Conservation (phyloP, 768 basidiomycete species). For the Cystofilobasidium macerans region DNA sequence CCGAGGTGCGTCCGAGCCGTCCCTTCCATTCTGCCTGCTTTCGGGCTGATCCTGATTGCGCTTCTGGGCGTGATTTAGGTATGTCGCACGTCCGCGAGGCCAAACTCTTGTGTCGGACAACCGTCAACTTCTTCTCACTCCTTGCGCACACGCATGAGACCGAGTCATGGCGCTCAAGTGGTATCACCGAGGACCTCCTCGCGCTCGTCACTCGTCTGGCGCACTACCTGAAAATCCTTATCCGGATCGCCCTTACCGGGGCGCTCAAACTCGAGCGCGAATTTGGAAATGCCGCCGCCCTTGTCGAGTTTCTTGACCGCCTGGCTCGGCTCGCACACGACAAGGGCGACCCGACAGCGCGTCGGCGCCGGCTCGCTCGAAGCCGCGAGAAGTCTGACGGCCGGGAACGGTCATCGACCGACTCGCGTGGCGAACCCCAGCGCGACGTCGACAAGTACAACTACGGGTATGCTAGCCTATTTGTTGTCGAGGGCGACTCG, state of each 20-base stretch:
- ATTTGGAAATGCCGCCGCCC: constrained; percentile 65
- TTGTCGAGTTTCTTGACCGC: constrained; percentile 82
- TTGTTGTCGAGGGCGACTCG: constrained; percentile 32
- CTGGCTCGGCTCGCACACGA: constrained; percentile 71
- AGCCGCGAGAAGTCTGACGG: constrained; percentile 28
- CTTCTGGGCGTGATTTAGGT: too few species aligned
- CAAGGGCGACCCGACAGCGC: constrained; percentile 37
- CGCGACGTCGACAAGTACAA: constrained; percentile 19
- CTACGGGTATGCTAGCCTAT: constrained; percentile 35
- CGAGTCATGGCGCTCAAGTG: constrained; percentile 67
- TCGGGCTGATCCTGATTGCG: neutral
- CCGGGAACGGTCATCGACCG: neutral
- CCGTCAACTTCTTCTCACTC: constrained; percentile 92
- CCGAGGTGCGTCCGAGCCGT: constrained; percentile 56
- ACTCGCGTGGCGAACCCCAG: neutral
- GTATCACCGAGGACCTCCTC: constrained; percentile 92
- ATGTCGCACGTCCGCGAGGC: constrained; percentile 98
- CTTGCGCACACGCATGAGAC: constrained; percentile 92
- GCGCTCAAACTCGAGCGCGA: constrained; percentile 92
- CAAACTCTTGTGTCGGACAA: constrained; percentile 95
- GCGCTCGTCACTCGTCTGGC: constrained; percentile 97
- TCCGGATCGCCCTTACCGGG: constrained; percentile 91
- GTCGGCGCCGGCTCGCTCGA: constrained; percentile 31
- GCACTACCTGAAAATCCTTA: constrained; percentile 98
- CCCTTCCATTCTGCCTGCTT: neutral